phyloP scores from a whole-genome alignment of 148 eudicot genomes.

The Rhododendron griersonianum region DNA sequence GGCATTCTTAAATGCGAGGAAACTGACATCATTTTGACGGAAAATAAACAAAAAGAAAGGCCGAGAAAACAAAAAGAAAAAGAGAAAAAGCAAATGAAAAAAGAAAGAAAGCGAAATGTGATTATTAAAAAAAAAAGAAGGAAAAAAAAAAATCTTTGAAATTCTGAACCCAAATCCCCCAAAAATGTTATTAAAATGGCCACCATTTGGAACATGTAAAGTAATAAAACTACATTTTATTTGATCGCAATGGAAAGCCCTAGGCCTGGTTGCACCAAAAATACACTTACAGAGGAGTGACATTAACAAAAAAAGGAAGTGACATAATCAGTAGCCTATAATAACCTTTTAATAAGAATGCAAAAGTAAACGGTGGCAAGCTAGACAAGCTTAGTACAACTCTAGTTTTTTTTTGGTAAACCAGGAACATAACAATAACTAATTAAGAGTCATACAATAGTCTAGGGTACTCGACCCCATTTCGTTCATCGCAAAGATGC shows the following conservation, averaged over 20 bases:
- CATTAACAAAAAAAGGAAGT: no score
- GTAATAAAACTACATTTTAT: neutral
- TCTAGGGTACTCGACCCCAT: no score
- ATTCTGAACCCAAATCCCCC: constrained; percentile 6
- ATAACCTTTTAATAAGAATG: no score
- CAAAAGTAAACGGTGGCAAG: no score
- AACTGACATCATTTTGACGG: constrained; percentile 1
- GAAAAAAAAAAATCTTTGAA: constrained; percentile 29
- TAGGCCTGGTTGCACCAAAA: no score
- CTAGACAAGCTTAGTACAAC: no score
- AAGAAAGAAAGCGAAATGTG: constrained; percentile 28
- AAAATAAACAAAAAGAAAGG: neutral
- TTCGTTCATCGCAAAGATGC: no score
- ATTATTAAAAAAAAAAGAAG: neutral
- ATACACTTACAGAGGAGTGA: no score
- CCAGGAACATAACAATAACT: no score
- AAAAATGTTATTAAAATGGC: neutral
- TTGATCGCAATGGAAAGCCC: neutral
- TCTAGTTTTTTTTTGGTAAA: no score
- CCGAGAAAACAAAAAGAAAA: constrained; percentile 1
- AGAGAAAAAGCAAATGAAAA: neutral
- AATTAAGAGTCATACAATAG: no score
- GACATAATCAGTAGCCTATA: no score
- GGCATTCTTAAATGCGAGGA: neutral
- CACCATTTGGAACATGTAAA: neutral